These are phyloP conservation scores for Xylaria scruposa DNA, from an alignment of 495 filamentous ascomycete species.

Conservation along the genomic window DNA sequence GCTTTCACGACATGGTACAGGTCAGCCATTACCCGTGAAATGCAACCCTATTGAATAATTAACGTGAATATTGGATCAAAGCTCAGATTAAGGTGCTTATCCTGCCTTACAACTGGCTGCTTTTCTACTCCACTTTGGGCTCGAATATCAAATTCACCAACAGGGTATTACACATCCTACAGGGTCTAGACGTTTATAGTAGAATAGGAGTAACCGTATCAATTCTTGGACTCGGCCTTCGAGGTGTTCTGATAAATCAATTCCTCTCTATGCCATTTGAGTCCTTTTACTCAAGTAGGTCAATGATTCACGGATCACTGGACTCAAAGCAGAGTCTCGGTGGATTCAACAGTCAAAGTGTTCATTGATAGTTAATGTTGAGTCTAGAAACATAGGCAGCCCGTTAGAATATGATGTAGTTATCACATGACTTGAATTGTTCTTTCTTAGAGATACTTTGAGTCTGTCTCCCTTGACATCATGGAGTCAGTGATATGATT, in stretches of 20 bases:
- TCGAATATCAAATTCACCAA: not conserved
- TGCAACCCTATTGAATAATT: not conserved
- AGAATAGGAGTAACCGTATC: not conserved
- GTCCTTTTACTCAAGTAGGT: not conserved
- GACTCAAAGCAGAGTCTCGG: no score
- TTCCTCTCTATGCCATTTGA: not conserved
- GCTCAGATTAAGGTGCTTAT: not conserved
- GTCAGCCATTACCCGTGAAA: not conserved
- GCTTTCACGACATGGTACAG: not conserved
- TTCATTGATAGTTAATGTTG: not conserved
- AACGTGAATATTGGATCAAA: not conserved
- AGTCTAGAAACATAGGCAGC: not conserved
- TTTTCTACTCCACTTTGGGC: not conserved
- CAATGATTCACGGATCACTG: not conserved
- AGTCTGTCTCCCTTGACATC: not conserved
- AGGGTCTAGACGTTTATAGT: not conserved
- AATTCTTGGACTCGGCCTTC: not conserved
- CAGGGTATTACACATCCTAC: not conserved
- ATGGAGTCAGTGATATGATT: no score
- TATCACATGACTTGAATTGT: not conserved
- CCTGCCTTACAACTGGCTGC: not conserved
- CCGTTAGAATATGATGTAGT: not conserved
- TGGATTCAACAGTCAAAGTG: not conserved
- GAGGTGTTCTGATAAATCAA: not conserved
- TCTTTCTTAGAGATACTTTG: no score